Base-by-base conservation (phyloP, 139 green algal species). In the Ulvella scutata region DNA sequence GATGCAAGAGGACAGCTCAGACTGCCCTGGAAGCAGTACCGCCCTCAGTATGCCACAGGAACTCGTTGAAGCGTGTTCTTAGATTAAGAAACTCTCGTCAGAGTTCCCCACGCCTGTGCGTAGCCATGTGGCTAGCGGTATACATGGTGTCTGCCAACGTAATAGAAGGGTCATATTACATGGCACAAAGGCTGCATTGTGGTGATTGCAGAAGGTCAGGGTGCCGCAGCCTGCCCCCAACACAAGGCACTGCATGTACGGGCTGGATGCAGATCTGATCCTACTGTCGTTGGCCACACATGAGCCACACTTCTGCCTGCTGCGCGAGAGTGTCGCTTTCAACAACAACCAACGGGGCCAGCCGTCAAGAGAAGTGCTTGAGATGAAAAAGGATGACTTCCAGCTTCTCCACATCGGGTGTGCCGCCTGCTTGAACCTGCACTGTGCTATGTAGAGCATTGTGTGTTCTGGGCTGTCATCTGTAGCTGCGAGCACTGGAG, bases 211-310 rank as follows among this genome's bases (percentile, higher is more conserved):
- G 51, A 67, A 67, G 33, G 51, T 67, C 51, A n/a, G 33, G 4
- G 17, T n/a, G 7, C 33, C 51, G 6, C n/a, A 67, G n/a, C 7
- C 20, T 10, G 0, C 7, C 13, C 51, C 51, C 51, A 67, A 67
- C 33, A 6, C 33, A 6, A 85, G 89, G 9, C 93, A 98, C 88
- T 96, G 90, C 85, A 80, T 98, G 80, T 98, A 98, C 73, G 93
- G 93, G 59, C 81, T 98, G 78, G 93, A 98, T 72, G 93, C 93
- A 17, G 91, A 97, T 79, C 88, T 97, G 21, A 91, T 98, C 84
- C 97, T 98, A 90, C 87, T 97, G n/a, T 83, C 82, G 3, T 88
- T 98, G 37, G 93, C 96, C 3, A 94, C 91, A 3, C 93, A 98
- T 78, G 93, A 98, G 84, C 93, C 93, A 20, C 92, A 97, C 85